Base-by-base conservation (phyloP, 768 basidiomycete species). In the Tulasnella sp. region DNA sequence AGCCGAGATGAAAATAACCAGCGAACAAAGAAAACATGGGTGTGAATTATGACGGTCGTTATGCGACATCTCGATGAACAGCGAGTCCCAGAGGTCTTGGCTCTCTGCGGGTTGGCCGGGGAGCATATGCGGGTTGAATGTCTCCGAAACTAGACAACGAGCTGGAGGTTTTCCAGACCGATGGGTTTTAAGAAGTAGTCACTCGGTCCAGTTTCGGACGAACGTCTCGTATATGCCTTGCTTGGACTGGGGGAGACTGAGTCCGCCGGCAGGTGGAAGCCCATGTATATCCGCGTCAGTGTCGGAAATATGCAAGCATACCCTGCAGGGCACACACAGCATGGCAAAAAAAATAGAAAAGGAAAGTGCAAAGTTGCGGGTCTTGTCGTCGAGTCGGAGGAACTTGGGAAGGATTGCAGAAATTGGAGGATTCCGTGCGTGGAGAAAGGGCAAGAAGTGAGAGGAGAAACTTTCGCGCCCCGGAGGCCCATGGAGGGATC, bases 281-380 rank as follows among this genome's bases (percentile, higher is more conserved):
- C 9, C 8, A 64, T 14, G 58, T n/a, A 64, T 14, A 25, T 34
- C 58, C 58, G 31, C 58, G 25, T 34, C 8, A 64, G 58, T 14
- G 31, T 64, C 58, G 58, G 58, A 64, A 64, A 64, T 64, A 64
- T 64, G 31, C 58, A 64, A 64, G 58, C 58, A 64, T 64, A 64
- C 58, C 58, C 58, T 64, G 58, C 58, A 64, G 58, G 58, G 58
- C 58, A 64, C 58, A 64, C 58, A 64, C 25, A 64, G 12, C 58
- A 64, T 64, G 58, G 31, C 19, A 49, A 49, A 49, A n/a, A 22
- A 22, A n/a, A n/a, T n/a, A 42, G 9, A 42, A 42, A 17, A 42
- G 17, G 42, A 17, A 42, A 8, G 17, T 42, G 31, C 25, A 64
- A 64, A 64, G 58, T 64, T 64, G 15, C 31, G 58, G 58, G 31